Evolutionary conservation across 805 yeast species (phyloP), one percentile per base, ranked within the genome.

Genomic region (Kodamaea hsintzibuensis): DNA sequence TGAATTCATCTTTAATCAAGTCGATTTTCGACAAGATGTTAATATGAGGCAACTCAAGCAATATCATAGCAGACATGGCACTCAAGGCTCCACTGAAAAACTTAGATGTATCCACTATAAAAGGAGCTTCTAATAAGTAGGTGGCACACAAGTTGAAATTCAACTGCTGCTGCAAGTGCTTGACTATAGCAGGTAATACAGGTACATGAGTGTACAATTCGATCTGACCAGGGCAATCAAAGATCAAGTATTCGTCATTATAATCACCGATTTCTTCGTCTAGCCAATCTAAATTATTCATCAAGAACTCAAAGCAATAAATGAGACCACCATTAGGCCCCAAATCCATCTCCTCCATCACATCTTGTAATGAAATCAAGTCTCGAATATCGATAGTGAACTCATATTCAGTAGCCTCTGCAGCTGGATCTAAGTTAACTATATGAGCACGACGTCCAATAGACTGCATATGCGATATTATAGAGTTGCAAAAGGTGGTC

Each of bases 61-160:
- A 77, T 27, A 95, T 90, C 99, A 95, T 95, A 1, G 99, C 97
- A 18, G 96, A 87, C 99, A 95, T 95, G 17, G 99, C 99, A 67
- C 92, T 84, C 55, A 95, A 76, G 0, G 97, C 96, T 2, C 99
- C 99, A 52, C 96, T 87, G 69, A 95, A 95, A 70, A 91, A 95
- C 71, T 96, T 96, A 9, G 96, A 82, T 45, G 84, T 81, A 68
- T 95, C 99, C 54, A 93, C 78, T 46, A 93, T 89, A 70, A 95
- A 95, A 2, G 98, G 93, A 0, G 98, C 96, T 67, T 95, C 99
- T 56, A 95, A 72, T 46, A 95, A 73, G 70, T 95, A 95, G 0
- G 97, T 84, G 19, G 98, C 97, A 75, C 99, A 95, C 13, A 96
- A 73, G 53, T 86, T 88, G 74, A 95, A 93, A 64, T 89, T 89